Conservation (phyloP, 352 stramenopile genomes). For the Phytophthora rubi region DNA sequence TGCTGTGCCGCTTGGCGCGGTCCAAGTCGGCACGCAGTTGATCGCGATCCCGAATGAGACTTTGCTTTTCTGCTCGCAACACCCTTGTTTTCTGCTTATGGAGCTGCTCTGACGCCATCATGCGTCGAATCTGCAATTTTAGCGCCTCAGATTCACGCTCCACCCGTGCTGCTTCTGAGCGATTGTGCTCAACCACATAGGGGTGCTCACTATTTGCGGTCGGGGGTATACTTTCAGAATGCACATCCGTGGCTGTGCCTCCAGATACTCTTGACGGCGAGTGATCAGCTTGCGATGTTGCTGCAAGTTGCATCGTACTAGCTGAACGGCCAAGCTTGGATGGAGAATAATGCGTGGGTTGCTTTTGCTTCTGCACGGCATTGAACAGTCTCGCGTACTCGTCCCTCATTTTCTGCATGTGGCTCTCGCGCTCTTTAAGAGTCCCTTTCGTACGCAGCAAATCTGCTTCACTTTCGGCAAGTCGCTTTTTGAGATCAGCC, state of each 20-base stretch:
- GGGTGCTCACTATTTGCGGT: constrained; percentile 58
- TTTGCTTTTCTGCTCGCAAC: constrained; percentile 51
- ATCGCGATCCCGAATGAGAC: constrained; percentile 57
- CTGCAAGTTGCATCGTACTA: constrained; percentile 24
- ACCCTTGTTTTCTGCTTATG: constrained; percentile 76
- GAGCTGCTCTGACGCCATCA: constrained; percentile 80
- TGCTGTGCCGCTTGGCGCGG: constrained; percentile 31
- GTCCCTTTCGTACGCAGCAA: constrained; percentile 54
- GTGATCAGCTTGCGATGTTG: constrained; percentile 10
- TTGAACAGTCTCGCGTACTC: constrained; percentile 81
- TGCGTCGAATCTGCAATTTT: constrained; percentile 77
- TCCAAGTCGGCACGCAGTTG: constrained; percentile 57
- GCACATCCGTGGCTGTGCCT: not conserved
- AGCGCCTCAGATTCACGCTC: constrained; percentile 65
- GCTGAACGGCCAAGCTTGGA: constrained; percentile 24
- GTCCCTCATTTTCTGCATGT: constrained; percentile 67
- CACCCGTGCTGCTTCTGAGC: constrained; percentile 53
- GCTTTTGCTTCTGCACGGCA: constrained; percentile 73
- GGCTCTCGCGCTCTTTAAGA: constrained; percentile 59
- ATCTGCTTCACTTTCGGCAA: constrained; percentile 54
- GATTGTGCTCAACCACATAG: constrained; percentile 73
- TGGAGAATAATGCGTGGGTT: constrained; percentile 28
- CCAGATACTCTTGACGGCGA: constrained; percentile 6
- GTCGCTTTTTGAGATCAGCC: constrained; percentile 33
- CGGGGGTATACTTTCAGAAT: constrained; percentile 10